Percentiles rank a stretch among this genome's conserved stretches.
These are phyloP conservation scores for Backusella sp. DNA, from an alignment of 192 early-diverging fungal species.

Conservation along the genomic window DNA sequence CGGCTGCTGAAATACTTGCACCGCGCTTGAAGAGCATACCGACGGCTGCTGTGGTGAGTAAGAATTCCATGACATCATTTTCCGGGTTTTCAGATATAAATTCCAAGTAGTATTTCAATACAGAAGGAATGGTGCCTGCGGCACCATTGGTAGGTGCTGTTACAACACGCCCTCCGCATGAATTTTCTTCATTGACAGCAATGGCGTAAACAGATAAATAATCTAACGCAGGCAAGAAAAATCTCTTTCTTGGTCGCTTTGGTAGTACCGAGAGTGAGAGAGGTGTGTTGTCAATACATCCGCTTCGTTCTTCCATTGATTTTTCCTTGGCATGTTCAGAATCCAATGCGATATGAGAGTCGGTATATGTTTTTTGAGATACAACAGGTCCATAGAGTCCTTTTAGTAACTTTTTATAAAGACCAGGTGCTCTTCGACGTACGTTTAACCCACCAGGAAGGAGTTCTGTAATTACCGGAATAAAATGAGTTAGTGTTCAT, in stretches of 20 bases:
- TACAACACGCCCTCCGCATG: conserved; percentile 79
- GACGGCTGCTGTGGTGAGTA: conserved; percentile 90
- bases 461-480: conserved; percentile 34
- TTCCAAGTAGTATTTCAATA: conserved; percentile 94
- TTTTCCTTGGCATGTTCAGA: not conserved
- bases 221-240: conserved; percentile 81
- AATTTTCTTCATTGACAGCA: conserved; percentile 94
- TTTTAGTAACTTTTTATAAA: conserved; percentile 84
- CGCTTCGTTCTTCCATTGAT: not conserved
- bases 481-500: not conserved
- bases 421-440: conserved; percentile 77
- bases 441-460: conserved; percentile 85
- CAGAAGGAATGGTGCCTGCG: conserved; percentile 91
- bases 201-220: conserved; percentile 93
- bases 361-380: conserved; percentile 32
- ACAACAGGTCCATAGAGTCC: conserved; percentile 60
- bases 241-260: conserved; percentile 49
- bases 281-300: conserved; percentile 12
- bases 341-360: conserved; percentile 16
- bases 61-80: conserved; percentile 87
- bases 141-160: conserved; percentile 97
- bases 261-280: conserved; percentile 35
- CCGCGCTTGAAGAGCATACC: conserved; percentile 98
- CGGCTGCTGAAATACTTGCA: conserved; percentile 88
- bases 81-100: conserved; percentile 87